Percentiles rank a stretch among this genome's conserved stretches.
Conservation (phyloP, 257 asterid genomes). For the Solanum chiquidenum region DNA sequence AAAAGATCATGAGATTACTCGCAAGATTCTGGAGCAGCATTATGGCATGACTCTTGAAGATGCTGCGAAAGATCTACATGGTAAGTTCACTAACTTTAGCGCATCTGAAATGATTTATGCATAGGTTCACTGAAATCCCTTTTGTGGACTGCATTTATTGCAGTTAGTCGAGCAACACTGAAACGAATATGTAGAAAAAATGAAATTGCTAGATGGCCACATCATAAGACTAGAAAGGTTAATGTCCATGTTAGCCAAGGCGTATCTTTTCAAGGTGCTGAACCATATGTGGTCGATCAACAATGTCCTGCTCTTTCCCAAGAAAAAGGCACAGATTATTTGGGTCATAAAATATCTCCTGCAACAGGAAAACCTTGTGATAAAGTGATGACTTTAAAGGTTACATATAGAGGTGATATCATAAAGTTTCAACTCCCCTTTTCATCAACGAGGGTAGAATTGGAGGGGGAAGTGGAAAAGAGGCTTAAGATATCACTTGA, state of each 20-base stretch:
- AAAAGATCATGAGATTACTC: not conserved
- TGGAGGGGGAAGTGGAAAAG: too few species aligned
- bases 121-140: not conserved
- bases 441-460: too few species aligned
- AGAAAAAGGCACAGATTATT: too few species aligned
- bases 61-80: not conserved
- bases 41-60: not conserved
- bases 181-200: not conserved
- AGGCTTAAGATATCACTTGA: too few species aligned
- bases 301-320: too few species aligned
- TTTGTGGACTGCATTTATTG: not conserved
- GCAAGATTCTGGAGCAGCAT: not conserved
- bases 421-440: too few species aligned
- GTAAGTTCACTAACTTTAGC: not conserved
- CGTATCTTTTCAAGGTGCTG: not conserved
- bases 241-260: not conserved
- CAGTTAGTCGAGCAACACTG: not conserved
- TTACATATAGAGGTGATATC: too few species aligned
- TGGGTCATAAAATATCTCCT: too few species aligned
- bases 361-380: too few species aligned
- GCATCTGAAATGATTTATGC: not conserved
- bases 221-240: not conserved
- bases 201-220: not conserved
- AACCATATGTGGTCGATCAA: not conserved
- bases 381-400: too few species aligned